These are phyloP conservation scores for Eucalyptus tenuipes DNA, from an alignment of 345 rosid species.

Conservation along the genomic window DNA sequence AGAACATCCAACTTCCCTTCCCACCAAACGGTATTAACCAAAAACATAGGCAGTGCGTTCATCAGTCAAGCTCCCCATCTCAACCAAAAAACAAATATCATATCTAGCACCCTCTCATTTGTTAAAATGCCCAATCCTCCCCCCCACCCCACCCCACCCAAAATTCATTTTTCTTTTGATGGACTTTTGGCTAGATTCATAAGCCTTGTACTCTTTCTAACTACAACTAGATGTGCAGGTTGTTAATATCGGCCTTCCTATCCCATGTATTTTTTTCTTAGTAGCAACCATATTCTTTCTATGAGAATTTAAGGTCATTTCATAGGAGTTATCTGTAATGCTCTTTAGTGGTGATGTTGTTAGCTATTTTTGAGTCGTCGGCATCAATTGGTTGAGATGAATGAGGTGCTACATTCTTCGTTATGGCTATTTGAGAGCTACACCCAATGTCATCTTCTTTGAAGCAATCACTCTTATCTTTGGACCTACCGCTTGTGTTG, in stretches of 20 bases:
- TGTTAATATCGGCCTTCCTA: background rate
- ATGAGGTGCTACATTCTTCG: background rate
- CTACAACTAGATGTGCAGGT: background rate
- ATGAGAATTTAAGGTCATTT: background rate
- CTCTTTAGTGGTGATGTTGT: background rate
- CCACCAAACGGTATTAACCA: too few relatives aligned
- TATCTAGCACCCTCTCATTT: too few relatives aligned
- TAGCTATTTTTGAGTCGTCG: background rate
- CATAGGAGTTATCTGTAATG: background rate
- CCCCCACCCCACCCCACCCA: too few relatives aligned
- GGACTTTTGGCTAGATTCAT: too few relatives aligned
- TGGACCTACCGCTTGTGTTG: background rate
- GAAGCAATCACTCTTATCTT: background rate
- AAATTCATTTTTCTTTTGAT: too few relatives aligned
- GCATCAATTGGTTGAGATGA: background rate
- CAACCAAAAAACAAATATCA: too few relatives aligned
- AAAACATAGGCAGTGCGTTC: too few relatives aligned
- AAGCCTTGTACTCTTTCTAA: background rate
- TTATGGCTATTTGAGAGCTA: background rate
- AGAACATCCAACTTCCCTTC: too few relatives aligned
- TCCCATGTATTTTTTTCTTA: background rate
- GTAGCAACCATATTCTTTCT: background rate
- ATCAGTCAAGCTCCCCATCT: too few relatives aligned
- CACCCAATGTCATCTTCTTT: background rate
- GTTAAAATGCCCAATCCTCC: too few relatives aligned